Percentiles rank a stretch among this genome's conserved stretches.
phyloP scores from a whole-genome alignment of 805 yeast species.

The Sugiyamaella lignohabitans region DNA sequence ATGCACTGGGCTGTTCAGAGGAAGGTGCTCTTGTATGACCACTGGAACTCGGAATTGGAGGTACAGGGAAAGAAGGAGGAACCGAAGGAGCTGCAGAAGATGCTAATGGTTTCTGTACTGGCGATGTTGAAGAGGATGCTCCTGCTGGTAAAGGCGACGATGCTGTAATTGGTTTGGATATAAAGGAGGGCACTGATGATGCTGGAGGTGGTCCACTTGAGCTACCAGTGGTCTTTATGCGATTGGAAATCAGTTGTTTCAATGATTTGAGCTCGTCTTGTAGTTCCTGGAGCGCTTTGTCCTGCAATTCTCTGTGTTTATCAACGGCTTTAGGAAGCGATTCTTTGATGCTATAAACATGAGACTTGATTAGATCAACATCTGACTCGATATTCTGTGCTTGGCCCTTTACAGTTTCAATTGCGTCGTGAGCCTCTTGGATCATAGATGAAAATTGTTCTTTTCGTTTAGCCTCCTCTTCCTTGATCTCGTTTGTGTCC shows the following conservation, averaged over 20 bases:
- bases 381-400: constrained; percentile 74
- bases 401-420: constrained; percentile 59
- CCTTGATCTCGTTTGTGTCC: constrained; percentile 64
- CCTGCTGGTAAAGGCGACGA: constrained; percentile 15
- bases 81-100: not conserved
- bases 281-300: constrained; percentile 55
- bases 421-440: constrained; percentile 57
- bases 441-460: constrained; percentile 39
- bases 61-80: constrained; percentile 17
- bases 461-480: constrained; percentile 46
- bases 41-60: constrained; percentile 30
- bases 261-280: constrained; percentile 64
- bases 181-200: constrained; percentile 72
- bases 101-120: not conserved
- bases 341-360: constrained; percentile 68
- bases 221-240: constrained; percentile 25
- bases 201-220: constrained; percentile 34
- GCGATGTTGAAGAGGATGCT: constrained; percentile 2
- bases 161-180: constrained; percentile 14
- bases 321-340: constrained; percentile 63
- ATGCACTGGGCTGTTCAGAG: constrained; percentile 16
- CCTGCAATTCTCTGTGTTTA: constrained; percentile 52
- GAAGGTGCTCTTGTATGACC: constrained; percentile 5
- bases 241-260: constrained; percentile 39
- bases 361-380: constrained; percentile 68